Conservation (phyloP, 805 yeast species). For the Kodamaea sagamina region DNA sequence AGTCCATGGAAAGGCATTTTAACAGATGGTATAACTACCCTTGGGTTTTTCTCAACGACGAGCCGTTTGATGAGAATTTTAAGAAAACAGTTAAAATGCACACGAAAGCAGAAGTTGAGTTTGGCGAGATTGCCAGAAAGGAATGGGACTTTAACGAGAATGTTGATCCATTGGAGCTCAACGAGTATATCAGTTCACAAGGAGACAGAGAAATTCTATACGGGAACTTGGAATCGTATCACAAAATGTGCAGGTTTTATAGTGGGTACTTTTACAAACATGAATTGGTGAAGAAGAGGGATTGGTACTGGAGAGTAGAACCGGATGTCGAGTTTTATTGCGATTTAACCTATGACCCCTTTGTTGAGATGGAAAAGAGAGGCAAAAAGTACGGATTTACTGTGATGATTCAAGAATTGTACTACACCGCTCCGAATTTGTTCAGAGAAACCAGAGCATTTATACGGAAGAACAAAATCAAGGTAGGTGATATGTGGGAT, state of each 20-base stretch:
- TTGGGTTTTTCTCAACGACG: slow-evolving; percentile 86
- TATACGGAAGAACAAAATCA: slow-evolving; percentile 45
- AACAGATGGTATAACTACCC: slow-evolving; percentile 95
- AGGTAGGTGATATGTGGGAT: slow-evolving; percentile 68
- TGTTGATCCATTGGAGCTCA: slow-evolving; percentile 44
- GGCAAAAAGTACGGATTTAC: slow-evolving; percentile 77
- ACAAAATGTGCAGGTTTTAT: slow-evolving; percentile 93
- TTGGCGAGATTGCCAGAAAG: slow-evolving; percentile 60
- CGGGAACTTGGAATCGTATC: slow-evolving; percentile 80
- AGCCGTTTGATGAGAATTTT: slow-evolving; percentile 67
- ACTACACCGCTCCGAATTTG: slow-evolving; percentile 78
- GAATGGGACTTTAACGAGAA: slow-evolving; percentile 67
- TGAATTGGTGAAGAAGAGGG: slow-evolving; percentile 64
- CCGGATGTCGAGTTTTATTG: slow-evolving; percentile 79
- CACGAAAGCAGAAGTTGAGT: slow-evolving; percentile 65
- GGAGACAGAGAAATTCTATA: slow-evolving; percentile 85
- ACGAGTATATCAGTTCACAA: slow-evolving; percentile 66
- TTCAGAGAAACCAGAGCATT: slow-evolving; percentile 72
- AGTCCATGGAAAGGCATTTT: slow-evolving; percentile 79
- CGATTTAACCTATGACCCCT: slow-evolving; percentile 73
- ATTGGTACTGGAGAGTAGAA: slow-evolving; percentile 97
- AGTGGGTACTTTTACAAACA: slow-evolving; percentile 83
- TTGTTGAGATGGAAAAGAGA: slow-evolving; percentile 63
- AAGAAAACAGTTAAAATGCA: slow-evolving; percentile 49
- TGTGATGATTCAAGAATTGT: slow-evolving; percentile 72